Conservation (phyloP, 495 filamentous ascomycete genomes). For the Barbatosphaeria neglecta region DNA sequence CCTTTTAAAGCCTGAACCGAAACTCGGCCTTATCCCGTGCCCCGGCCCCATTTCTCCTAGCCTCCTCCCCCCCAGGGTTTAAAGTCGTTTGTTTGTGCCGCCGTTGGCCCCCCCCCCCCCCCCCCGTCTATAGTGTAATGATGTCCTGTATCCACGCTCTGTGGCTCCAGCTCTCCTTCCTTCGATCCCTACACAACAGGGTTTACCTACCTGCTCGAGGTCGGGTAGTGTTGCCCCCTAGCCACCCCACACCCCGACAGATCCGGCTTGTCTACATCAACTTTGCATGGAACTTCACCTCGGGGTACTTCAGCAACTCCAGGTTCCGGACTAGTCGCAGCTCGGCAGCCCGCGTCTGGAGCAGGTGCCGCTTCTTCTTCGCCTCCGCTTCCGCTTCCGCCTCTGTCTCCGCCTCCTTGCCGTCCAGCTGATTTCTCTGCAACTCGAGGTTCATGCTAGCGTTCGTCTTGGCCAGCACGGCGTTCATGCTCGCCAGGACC, state of each 20-base stretch:
- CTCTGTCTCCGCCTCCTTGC: conserved; percentile 12
- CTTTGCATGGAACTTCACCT: conserved; percentile 44
- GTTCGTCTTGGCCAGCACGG: conserved; percentile 67
- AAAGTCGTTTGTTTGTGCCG: too few species aligned
- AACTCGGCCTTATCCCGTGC: too few species aligned
- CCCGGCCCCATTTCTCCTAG: too few species aligned
- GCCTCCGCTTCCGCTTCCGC: conserved; percentile 26
- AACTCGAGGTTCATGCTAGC: conserved; percentile 39
- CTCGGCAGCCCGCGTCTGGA: conserved; percentile 66
- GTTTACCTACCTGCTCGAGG: too few species aligned
- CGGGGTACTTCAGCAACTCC: conserved; percentile 50
- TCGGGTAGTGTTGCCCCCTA: not conserved
- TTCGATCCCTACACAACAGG: too few species aligned
- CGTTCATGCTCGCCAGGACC: conserved; percentile 89
- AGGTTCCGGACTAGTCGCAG: conserved; percentile 66
- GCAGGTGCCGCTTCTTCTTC: conserved; percentile 52
- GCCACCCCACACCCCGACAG: not conserved
- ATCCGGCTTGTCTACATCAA: conserved; percentile 21
- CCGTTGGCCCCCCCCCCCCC: too few species aligned
- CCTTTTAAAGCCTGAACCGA: too few species aligned
- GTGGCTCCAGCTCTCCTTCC: too few species aligned
- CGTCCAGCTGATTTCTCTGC: conserved; percentile 17
- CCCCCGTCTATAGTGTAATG: too few species aligned
- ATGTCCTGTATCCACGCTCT: too few species aligned
- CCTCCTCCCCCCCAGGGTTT: too few species aligned